A percentile compares a stretch with the other conserved stretches of the same genome.
These are phyloP conservation scores for Pseudogymnoascus sp. DNA, from an alignment of 2,329 filamentous ascomycete genomes.

Conservation along the genomic window DNA sequence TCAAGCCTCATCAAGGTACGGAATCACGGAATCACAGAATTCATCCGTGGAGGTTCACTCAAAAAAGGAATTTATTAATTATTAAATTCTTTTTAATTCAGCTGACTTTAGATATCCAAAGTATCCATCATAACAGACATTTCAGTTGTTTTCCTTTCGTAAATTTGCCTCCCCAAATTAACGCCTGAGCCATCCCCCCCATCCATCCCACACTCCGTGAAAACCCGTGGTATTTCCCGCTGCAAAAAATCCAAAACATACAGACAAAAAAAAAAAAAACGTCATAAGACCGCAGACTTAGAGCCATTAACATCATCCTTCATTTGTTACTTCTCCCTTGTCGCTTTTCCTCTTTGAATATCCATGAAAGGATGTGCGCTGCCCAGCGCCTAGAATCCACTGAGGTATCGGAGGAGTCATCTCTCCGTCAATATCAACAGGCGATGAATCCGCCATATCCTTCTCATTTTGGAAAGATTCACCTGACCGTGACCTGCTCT, in stretches of 20 bases:
- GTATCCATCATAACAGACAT: neutral
- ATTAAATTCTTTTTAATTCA: neutral
- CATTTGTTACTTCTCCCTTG: neutral
- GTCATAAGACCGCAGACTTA: neutral
- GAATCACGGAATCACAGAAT: neutral
- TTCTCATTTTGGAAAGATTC: neutral
- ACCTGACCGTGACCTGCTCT: slow-evolving; percentile 12
- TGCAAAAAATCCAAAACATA: neutral
- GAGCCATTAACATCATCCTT: neutral
- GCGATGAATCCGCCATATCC: neutral
- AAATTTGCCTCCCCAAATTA: neutral
- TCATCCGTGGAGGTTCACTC: neutral
- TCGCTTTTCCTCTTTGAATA: slow-evolving; percentile 36
- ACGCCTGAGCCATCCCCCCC: neutral
- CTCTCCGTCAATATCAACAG: slow-evolving; percentile 33
- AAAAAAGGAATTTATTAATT: neutral
- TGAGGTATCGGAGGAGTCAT: slow-evolving; percentile 56
- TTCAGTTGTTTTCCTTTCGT: neutral
- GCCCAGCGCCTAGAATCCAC: slow-evolving; percentile 50
- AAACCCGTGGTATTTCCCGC: slow-evolving; percentile 5
- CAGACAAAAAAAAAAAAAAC: neutral
- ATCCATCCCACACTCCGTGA: neutral
- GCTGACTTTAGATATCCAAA: slow-evolving; percentile 3
- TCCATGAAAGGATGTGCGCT: slow-evolving; percentile 41
- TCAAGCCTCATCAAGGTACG: neutral